Evolutionary conservation across 768 basidiomycete genomes (phyloP), one percentile per base, ranked within the genome.

Genomic region (Flagelloscypha sp.): DNA sequence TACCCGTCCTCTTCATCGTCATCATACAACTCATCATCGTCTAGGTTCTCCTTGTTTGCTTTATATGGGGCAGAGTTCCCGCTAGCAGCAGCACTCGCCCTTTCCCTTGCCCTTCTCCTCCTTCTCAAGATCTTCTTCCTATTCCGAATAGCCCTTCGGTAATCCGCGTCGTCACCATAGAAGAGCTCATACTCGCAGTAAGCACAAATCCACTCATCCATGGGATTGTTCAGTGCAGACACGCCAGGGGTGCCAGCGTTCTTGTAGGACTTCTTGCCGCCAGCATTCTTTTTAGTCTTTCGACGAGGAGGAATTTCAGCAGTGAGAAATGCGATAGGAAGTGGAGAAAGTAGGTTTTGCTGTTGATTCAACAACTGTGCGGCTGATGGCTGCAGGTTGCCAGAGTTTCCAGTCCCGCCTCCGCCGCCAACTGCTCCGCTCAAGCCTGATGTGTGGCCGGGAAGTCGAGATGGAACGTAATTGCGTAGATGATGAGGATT

Each of bases 401-500:
- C 57, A 24, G 51, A 44, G 49, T 57, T 48, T 19, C 30, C 18
- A 27, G 32, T 21, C n/a, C 10, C 18, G 23, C 13, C 27, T 6
- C 43, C 41, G 15, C 35, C 40, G 2, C 13, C 25, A n/a, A n/a
- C n/a, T n/a, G n/a, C n/a, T n/a, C n/a, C n/a, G n/a, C n/a, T n/a
- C n/a, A n/a, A n/a, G 8, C 36, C 36, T 18, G 38, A 48, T 8
- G 71, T 61, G 47, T 67, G 55, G n/a, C n/a, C n/a, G 3, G 87
- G 80, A 35, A 88, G 61, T 11, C 87, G 70, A 28, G 88, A 90
- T 11, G 89, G 87, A 28, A 92, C 76, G 61, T 92, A 98, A 63
- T 97, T 97, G 52, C 84, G 72, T 39, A 93, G 70, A 61, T 95
- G 93, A 59, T 98, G 94, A 3, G 89, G 92, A 53, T 98, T 95